Conservation (phyloP, 139 green algal genomes). For the Zygnema circumcarinatum region DNA sequence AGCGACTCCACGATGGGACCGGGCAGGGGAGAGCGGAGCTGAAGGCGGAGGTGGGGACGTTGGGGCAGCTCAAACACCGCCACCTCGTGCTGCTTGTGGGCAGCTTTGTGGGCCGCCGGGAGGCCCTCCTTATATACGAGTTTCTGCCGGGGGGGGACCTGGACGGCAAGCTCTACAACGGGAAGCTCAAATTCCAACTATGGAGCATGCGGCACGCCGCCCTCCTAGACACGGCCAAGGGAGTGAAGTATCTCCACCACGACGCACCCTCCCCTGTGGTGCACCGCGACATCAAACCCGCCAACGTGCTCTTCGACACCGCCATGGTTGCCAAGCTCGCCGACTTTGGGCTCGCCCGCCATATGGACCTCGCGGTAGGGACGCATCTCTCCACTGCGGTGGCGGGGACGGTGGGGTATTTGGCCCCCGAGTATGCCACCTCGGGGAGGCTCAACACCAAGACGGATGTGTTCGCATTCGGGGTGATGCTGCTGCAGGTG, state of each 20-base stretch:
- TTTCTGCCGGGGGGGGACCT: conserved; percentile 32
- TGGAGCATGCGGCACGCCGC: background rate
- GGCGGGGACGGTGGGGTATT: conserved; percentile 40
- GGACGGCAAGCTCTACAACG: conserved; percentile 5
- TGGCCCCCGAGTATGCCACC: conserved; percentile 39
- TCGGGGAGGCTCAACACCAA: conserved; percentile 15
- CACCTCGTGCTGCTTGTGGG: conserved; percentile 37
- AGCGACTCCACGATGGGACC: background rate
- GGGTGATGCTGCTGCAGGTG: conserved; percentile 47
- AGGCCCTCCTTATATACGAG: conserved; percentile 48
- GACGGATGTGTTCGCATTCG: conserved; percentile 30
- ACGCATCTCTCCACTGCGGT: conserved; percentile 45
- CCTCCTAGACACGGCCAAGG: conserved; percentile 16
- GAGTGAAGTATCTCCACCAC: conserved; percentile 66
- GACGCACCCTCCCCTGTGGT: conserved; percentile 43
- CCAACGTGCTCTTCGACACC: conserved; percentile 64
- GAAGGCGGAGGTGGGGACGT: background rate
- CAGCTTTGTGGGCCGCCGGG: background rate
- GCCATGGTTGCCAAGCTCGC: conserved; percentile 63
- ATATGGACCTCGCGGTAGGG: background rate
- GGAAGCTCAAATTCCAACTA: background rate
- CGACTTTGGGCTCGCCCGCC: conserved; percentile 62
- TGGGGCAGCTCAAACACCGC: conserved; percentile 29
- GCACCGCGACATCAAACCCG: conserved; percentile 68
- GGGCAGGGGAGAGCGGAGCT: conserved; percentile 1